Conservation (phyloP, 2,329 filamentous ascomycete species). For the Colletotrichum trifolii region DNA sequence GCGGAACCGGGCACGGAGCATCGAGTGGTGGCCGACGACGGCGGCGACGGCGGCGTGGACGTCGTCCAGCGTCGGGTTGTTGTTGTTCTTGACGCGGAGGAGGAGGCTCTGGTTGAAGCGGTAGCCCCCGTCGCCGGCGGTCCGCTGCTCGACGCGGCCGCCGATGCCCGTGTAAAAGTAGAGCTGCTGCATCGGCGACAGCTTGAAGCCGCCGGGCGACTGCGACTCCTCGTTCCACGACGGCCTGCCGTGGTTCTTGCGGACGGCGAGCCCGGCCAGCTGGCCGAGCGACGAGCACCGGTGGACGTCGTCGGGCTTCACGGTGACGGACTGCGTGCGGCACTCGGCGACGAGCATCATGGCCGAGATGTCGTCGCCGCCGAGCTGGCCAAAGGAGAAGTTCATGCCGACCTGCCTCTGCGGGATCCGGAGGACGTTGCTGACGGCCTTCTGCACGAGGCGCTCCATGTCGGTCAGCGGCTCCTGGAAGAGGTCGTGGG, state of each 20-base stretch:
- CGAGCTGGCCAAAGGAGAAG: conserved; percentile 52
- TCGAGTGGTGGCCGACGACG: conserved; percentile 61
- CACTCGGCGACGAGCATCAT: conserved; percentile 52
- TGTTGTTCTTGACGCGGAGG: conserved; percentile 55
- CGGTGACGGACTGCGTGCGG: conserved; percentile 50
- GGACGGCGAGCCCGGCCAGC: conserved; percentile 49
- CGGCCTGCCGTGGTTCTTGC: conserved; percentile 44
- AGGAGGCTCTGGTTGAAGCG: conserved; percentile 64
- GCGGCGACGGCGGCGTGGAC: conserved; percentile 60
- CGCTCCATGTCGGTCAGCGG: conserved; percentile 52
- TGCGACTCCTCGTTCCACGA: conserved; percentile 45
- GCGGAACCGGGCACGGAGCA: conserved; percentile 61
- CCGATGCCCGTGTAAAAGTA: conserved; percentile 62
- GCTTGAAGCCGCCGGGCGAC: conserved; percentile 52
- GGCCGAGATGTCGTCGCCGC: conserved; percentile 53
- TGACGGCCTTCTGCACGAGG: conserved; percentile 51
- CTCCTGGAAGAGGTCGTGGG: conserved; percentile 47
- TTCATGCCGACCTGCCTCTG: conserved; percentile 55
- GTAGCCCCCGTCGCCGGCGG: conserved; percentile 49
- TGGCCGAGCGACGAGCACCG: conserved; percentile 51
- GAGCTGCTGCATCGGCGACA: conserved; percentile 65
- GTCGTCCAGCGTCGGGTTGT: conserved; percentile 53
- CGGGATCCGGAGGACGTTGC: conserved; percentile 51
- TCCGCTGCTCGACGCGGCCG: conserved; percentile 45
- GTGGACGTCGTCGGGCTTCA: conserved; percentile 51